Conservation (phyloP, 352 stramenopile genomes). For the Pythium scleroteichum region DNA sequence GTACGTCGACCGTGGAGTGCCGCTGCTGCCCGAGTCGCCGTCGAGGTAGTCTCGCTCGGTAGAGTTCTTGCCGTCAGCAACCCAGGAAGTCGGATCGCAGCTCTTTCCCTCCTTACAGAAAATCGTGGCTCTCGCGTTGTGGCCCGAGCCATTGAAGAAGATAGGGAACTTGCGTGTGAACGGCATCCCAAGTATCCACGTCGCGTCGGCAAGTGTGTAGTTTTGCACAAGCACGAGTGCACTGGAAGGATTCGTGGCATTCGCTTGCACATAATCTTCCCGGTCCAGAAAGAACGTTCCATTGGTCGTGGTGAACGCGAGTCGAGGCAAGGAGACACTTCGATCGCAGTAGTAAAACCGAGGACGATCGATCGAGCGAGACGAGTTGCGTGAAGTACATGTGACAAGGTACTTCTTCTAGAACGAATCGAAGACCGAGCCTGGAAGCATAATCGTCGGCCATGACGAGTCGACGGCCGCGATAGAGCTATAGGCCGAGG, state of each 20-base stretch:
- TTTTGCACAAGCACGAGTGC: conserved; percentile 10
- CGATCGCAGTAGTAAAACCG: too few species aligned
- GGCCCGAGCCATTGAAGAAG: conserved; percentile 5
- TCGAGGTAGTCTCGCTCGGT: background rate
- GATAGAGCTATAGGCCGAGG: too few species aligned
- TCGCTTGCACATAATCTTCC: background rate
- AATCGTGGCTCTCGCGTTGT: background rate
- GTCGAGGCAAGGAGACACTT: too few species aligned
- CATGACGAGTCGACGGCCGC: too few species aligned
- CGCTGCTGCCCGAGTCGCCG: too few species aligned
- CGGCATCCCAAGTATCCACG: conserved; percentile 1
- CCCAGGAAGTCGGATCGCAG: conserved; percentile 5
- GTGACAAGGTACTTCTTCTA: too few species aligned
- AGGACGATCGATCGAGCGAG: too few species aligned
- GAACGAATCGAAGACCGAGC: too few species aligned
- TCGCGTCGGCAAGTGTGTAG: background rate
- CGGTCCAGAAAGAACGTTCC: conserved; percentile 9
- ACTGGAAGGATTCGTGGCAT: background rate
- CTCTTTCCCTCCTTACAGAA: background rate
- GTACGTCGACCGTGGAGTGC: background rate
- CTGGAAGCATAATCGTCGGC: too few species aligned
- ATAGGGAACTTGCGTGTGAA: conserved; percentile 12
- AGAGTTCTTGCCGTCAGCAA: background rate
- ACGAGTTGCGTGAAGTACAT: too few species aligned
- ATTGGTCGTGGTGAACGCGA: too few species aligned